Evolutionary conservation across 2,329 filamentous ascomycete species (phyloP), one percentile per base, ranked within the genome.

Genomic region (Aspergillus sp.): DNA sequence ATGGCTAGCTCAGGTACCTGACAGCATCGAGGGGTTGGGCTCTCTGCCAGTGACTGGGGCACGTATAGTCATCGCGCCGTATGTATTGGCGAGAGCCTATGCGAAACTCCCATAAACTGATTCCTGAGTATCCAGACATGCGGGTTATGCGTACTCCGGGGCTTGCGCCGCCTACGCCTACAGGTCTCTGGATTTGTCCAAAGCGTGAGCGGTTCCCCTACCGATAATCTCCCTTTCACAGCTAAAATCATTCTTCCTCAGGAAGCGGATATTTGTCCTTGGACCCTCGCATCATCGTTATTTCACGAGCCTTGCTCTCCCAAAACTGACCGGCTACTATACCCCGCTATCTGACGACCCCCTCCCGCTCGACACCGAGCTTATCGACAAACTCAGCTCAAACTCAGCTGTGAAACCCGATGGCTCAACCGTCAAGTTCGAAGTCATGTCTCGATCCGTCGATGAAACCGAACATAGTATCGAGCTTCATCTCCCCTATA

Each of bases 401-500:
- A 65, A 65, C 13, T 63, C 69, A 42, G 65, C 68, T 42, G 63
- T 54, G 22, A 69, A 63, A 53, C 61, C 70, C n/a, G 65, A 69
- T 48, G 70, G 70, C 7, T 64, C 68, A n/a, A 71, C 64, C 7
- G 57, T 73, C 48, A 68, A 62, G 47, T 80, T 80, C 56, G 72
- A 71, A 17, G 74, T 67, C 17, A 95, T 97, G 80, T 85, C 83
- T 2, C 75, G 74, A 17, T 68, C 78, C 4, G 80, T 86, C 5
- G 95, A 99, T 68, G 84, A 91, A 60, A 83, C 84, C 5, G 95
- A 99, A 75, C 95, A 99, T 75, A 96, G 91, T 51, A 83, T 98
- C 2, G 95, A 99, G 78, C 96, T 99, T 89, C 95, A 99, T 66
- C 81, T 98, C 8, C 93, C 95, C 0, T 97, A 96, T 69, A 89